Base-by-base conservation (phyloP, 305 asterid species). In the Solanum hybrid region DNA sequence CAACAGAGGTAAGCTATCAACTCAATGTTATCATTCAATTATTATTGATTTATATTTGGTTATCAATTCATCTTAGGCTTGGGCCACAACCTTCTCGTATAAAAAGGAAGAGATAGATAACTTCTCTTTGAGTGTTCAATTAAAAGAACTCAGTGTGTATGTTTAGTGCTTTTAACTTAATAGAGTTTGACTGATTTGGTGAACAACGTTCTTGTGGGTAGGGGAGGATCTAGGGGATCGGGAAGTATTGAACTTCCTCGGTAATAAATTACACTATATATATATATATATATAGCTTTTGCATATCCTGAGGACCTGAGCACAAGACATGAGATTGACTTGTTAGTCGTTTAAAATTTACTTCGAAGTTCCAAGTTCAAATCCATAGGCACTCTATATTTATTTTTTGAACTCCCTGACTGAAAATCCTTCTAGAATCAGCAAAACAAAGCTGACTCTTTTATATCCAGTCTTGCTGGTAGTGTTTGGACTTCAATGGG, bases 401-500 rank as follows among this genome's bases (percentile, higher is more conserved):
- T 71, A 71, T 26, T 71, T 71, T 26, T 26, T 13, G 18, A 71
- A 71, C 5, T 71, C 5, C 34, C 4, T 26, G 12, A 67, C 13
- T 22, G 16, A 24, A 69, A 69, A 11, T 71, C 34, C 20, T 71
- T 61, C 11, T 28, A 24, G 71, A 82, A 82, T 26, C 26, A 8
- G 69, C 9, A 42, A 22, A 11, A 8, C 73, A 61, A 20, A 22
- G 31, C 86, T n/a, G 22, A 36, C 61, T 36, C 22, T 36, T 79
- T 79, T 8, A 39, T 14, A 80, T 51, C 69, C 86, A 86, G 64
- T n/a, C 51, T n/a, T 35, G 51, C 76, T 29, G 67, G 75, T 95
- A 97, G 99, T 67, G 57, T 81, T 89, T 86, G 95, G 94, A 92
- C 92, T 86, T 89, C 96, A 14, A 81, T 95, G 85, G 95, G 95